Evolutionary conservation across 2,329 filamentous ascomycete species (phyloP), one percentile per base, ranked within the genome.

Genomic region (Tothia fuscella): DNA sequence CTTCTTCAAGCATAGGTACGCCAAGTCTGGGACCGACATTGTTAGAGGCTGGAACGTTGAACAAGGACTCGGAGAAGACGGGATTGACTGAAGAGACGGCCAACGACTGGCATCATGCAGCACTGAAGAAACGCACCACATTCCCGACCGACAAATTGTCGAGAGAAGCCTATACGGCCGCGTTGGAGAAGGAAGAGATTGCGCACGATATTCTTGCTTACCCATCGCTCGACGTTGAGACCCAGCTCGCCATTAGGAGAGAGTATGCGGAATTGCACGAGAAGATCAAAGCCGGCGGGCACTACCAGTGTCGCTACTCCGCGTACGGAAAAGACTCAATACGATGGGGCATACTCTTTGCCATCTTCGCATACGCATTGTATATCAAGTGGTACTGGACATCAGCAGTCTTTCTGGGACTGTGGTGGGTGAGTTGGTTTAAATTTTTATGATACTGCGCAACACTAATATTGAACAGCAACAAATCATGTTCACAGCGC

Each of bases 401-500:
- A 2, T 77, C 74, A 3, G 72, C 74, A 26, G 48, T 70, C 14
- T 75, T 72, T 48, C 56, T 80, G n/a, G 77, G 76, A 3, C 43
- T 74, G 12, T 78, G 79, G 53, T 80, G 76, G 72, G 68, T 72
- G 59, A 30, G 56, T 53, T n/a, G n/a, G n/a, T n/a, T 12, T 32
- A 33, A 4, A 7, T 25, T 17, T 6, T 3, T 12, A 1, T 25
- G 5, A 4, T 16, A 28, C 10, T 21, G 10, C 6, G 7, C 16
- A n/a, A 19, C 17, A 44, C 55, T 44, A 54, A 42, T 35, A 30
- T 14, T 16, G 2, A 7, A 7, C 48, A 73, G 74, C 76, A 80
- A 51, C 76, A 80, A 61, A 72, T 80, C 59, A 78, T 80, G 72
- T 81, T 80, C 56, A 70, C 71, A 0, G 76, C 76, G 3, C 76